Evolutionary conservation across 2,329 filamentous ascomycete species (phyloP).

Genomic region (Talaromyces marneffei): DNA sequence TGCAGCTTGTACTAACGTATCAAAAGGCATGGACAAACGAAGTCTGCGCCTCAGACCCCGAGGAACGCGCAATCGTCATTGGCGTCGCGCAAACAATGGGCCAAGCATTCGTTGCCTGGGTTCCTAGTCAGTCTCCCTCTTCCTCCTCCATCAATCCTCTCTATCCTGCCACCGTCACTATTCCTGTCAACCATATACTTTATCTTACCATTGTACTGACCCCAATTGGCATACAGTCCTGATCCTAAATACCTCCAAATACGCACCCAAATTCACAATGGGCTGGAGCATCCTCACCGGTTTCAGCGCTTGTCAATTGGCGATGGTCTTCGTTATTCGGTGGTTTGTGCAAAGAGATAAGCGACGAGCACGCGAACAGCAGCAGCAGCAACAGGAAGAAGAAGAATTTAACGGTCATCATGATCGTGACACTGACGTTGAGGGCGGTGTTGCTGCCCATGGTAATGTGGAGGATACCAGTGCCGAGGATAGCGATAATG

Average conservation of each 20-base stretch:
- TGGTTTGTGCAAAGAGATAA: conserved; percentile 16
- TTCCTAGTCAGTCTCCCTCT: conserved; percentile 13
- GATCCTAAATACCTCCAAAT: conserved; percentile 18
- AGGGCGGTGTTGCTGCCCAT: not conserved
- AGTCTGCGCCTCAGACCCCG: conserved; percentile 21
- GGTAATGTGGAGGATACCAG: not conserved
- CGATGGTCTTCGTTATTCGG: conserved; percentile 19
- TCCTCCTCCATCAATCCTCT: too few species aligned
- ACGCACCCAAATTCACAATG: conserved; percentile 18
- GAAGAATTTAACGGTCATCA: not conserved
- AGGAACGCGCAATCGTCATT: conserved; percentile 21
- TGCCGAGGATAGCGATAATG: not conserved
- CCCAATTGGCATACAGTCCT: conserved; percentile 6
- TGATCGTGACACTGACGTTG: not conserved
- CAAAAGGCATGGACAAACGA: conserved; percentile 16
- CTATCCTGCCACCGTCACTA: too few species aligned
- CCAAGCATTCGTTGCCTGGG: conserved; percentile 20
- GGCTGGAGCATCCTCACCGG: conserved; percentile 18
- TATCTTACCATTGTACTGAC: not conserved
- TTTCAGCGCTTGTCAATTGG: conserved; percentile 16
- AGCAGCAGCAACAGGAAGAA: not conserved
- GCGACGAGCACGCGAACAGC: not conserved
- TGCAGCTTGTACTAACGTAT: not conserved
- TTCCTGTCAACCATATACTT: too few species aligned
- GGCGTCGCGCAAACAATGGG: conserved; percentile 19